Evolutionary conservation across 2,329 filamentous ascomycete species (phyloP).

Genomic region (Aspergillus unguis): DNA sequence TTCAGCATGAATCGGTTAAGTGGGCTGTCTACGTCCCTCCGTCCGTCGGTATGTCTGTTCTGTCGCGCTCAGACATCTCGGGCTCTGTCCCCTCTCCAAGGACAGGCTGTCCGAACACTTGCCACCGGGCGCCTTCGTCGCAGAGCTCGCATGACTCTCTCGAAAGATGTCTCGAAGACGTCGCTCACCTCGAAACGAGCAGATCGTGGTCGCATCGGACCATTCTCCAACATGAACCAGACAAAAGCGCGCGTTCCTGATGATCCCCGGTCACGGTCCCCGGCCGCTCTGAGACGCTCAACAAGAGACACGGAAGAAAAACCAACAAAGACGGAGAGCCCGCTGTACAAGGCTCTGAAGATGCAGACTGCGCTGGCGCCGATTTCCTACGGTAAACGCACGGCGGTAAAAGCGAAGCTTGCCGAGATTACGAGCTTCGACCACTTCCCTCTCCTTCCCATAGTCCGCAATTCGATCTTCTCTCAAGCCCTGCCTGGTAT

Average conservation of each 20-base stretch:
- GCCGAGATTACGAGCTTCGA: conserved; percentile 73
- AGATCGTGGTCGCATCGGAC: conserved; percentile 47
- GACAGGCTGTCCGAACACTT: conserved; percentile 32
- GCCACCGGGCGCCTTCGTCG: conserved; percentile 32
- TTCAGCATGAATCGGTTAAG: conserved; percentile 19
- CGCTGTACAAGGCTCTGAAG: conserved; percentile 76
- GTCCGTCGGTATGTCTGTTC: conserved; percentile 31
- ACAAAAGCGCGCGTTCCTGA: conserved; percentile 47
- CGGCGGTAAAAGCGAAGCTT: conserved; percentile 59
- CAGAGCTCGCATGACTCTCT: conserved; percentile 38
- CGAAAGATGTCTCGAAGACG: conserved; percentile 29
- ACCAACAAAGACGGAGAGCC: conserved; percentile 45
- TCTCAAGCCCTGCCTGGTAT: conserved; percentile 73
- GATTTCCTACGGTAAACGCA: conserved; percentile 69
- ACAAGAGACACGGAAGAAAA: conserved; percentile 30
- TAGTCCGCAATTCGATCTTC: conserved; percentile 66
- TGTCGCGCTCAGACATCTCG: conserved; percentile 28
- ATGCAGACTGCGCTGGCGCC: conserved; percentile 81
- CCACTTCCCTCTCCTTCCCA: conserved; percentile 71
- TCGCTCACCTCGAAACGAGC: conserved; percentile 36
- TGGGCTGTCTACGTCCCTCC: conserved; percentile 29
- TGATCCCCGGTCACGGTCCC: conserved; percentile 33
- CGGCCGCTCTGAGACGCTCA: conserved; percentile 45
- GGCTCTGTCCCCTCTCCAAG: conserved; percentile 16
- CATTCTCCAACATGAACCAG: conserved; percentile 60